phyloP scores from a whole-genome alignment of 176 grass and related monocot genomes.

The Triticum dicoccoides region DNA sequence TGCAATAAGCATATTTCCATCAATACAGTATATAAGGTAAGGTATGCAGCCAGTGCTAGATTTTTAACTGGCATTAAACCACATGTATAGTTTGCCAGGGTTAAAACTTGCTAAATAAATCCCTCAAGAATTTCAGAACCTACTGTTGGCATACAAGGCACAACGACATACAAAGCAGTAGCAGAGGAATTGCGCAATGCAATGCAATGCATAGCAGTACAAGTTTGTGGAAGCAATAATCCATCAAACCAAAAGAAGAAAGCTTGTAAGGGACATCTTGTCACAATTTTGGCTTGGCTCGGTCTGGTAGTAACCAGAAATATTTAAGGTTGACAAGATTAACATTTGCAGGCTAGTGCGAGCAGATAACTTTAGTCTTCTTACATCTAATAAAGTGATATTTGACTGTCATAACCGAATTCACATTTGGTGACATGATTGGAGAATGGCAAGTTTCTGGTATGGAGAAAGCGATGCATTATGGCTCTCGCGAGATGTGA shows the following conservation, averaged over 20 bases:
- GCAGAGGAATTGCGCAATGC: not conserved
- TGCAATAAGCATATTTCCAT: constrained; percentile 41
- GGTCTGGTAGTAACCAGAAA: not conserved
- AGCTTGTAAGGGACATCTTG: not conserved
- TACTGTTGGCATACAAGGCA: not conserved
- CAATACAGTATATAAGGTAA: not conserved
- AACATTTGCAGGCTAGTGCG: not conserved
- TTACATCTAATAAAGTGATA: not conserved
- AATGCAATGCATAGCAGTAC: not conserved
- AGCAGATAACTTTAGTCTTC: not conserved
- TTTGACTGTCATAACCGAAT: not conserved
- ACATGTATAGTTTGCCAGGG: not conserved
- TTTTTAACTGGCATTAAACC: not conserved
- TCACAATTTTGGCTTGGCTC: not conserved
- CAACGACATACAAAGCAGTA: not conserved
- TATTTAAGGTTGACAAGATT: not conserved
- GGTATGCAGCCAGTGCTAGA: not conserved
- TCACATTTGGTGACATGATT: not conserved
- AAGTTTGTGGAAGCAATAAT: not conserved
- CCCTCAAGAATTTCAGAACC: not conserved
- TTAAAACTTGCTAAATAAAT: not conserved
- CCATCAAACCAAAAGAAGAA: not conserved
- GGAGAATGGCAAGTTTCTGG: not conserved
- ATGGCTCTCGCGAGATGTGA: not conserved
- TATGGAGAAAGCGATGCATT: not conserved